Conservation (phyloP, 106 monocot species). For the Triglochin maritima region DNA sequence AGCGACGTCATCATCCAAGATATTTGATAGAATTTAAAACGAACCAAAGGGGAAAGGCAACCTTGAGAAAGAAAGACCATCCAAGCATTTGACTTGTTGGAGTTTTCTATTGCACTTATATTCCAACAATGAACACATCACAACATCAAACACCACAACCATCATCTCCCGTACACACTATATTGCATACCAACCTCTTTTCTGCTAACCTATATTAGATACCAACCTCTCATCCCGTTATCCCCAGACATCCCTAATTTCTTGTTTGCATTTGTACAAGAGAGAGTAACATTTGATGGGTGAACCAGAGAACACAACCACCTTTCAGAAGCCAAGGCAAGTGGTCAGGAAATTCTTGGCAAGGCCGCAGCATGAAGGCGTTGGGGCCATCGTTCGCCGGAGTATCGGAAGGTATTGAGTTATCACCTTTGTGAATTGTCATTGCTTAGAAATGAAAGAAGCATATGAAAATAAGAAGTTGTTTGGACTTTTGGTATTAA, state of each 20-base stretch:
- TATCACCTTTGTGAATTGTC: too few species aligned
- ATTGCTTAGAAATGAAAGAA: too few species aligned
- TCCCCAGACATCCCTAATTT: too few species aligned
- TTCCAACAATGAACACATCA: too few species aligned
- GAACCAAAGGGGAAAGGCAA: too few species aligned
- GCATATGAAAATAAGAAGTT: not conserved
- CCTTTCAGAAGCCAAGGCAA: slow-evolving; percentile 33
- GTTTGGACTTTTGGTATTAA: not conserved
- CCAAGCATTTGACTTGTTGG: not conserved
- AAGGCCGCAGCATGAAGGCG: slow-evolving; percentile 63
- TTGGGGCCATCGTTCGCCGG: slow-evolving; percentile 54
- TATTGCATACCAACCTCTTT: not conserved
- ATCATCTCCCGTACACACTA: not conserved
- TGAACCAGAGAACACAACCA: not conserved
- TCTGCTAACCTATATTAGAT: not conserved
- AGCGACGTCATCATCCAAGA: not conserved
- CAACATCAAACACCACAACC: not conserved
- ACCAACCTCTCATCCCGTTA: not conserved
- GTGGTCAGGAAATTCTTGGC: slow-evolving; percentile 50
- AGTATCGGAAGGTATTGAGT: slow-evolving; percentile 62
- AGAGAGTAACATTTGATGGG: not conserved
- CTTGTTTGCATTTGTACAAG: too few species aligned
- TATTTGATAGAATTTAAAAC: too few species aligned
- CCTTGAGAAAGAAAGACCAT: not conserved
- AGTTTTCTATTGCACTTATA: not conserved